Percentiles rank a stretch among this genome's conserved stretches.
Evolutionary conservation across 768 basidiomycete genomes (phyloP).

Genomic region (Termitomyces sp.): DNA sequence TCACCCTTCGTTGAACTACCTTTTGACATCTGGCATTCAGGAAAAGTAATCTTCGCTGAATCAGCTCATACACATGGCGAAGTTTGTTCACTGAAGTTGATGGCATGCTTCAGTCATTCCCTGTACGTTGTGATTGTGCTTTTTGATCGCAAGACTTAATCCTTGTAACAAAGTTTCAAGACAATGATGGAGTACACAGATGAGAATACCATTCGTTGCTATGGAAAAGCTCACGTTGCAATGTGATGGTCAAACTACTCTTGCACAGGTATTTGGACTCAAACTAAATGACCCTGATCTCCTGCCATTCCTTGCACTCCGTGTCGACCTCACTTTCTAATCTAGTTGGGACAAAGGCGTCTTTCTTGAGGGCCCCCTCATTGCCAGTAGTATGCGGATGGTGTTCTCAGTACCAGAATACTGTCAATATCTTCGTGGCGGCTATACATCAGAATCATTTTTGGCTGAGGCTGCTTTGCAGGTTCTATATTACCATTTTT

Average conservation of each 20-base stretch:
- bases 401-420: too few species aligned
- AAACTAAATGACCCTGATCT: neutral
- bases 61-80: neutral
- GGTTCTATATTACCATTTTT: neutral
- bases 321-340: neutral
- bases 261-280: neutral
- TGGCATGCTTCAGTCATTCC: conserved; percentile 1
- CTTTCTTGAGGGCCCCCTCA: neutral
- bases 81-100: neutral
- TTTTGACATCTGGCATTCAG: neutral
- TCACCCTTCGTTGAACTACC: conserved; percentile 3
- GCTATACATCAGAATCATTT: conserved; percentile 1
- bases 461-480: conserved; percentile 1
- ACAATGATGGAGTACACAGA: neutral
- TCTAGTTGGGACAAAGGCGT: neutral
- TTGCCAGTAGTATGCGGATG: neutral
- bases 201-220: neutral
- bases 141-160: neutral
- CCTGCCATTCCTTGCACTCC: neutral
- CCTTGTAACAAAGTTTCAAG: neutral
- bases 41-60: neutral
- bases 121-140: neutral
- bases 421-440: neutral
- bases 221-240: neutral
- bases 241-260: neutral